Conservation (phyloP, 208 protist species). For the Novymonas esmeraldas region DNA sequence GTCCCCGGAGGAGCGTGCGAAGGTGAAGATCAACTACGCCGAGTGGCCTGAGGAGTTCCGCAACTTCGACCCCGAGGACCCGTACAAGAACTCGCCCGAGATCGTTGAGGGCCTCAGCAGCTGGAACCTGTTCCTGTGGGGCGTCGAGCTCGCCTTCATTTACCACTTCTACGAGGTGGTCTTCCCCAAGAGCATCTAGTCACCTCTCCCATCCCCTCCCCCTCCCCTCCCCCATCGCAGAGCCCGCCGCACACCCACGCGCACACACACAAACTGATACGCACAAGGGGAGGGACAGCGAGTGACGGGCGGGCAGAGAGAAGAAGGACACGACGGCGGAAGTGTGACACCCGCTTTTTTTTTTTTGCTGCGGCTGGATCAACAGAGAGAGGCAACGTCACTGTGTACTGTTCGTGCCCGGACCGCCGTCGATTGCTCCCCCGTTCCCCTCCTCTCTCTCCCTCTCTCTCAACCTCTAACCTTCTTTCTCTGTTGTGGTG, state of each 20-base stretch:
- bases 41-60: slow-evolving; percentile 92
- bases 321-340: no score
- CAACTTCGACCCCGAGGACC: slow-evolving; percentile 91
- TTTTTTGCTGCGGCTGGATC: no score
- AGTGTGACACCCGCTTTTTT: no score
- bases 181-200: slow-evolving; percentile 87
- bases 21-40: slow-evolving; percentile 89
- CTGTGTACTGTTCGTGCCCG: no score
- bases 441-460: not conserved
- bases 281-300: no score
- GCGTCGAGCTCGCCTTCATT: slow-evolving; percentile 88
- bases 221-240: not conserved
- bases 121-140: slow-evolving; percentile 91
- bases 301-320: no score
- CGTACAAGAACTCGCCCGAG: slow-evolving; percentile 91
- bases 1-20: slow-evolving; percentile 81
- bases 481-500: not conserved
- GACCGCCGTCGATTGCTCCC: no score
- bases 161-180: slow-evolving; percentile 92
- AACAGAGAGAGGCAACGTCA: no score
- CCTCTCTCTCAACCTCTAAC: not conserved
- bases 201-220: not conserved
- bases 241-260: no score
- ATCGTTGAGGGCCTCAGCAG: slow-evolving; percentile 88
- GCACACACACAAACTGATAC: no score